Evolutionary conservation across 139 green algal genomes (phyloP), one percentile per base, ranked within the genome.

Genomic region (Chlamydomonas urium): DNA sequence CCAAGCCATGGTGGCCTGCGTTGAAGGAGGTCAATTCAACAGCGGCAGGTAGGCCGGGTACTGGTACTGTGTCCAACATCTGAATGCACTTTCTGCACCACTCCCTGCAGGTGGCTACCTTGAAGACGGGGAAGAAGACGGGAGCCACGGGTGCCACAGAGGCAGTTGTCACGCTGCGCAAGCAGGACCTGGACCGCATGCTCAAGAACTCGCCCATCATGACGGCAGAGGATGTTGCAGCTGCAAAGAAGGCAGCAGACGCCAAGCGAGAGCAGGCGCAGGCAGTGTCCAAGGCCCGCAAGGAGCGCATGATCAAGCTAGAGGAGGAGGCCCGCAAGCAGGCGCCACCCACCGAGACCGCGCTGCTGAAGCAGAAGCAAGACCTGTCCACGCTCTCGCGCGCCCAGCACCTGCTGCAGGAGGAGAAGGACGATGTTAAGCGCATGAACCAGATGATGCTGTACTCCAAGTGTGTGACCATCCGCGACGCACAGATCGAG

Each of bases 381-480:
- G 83, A 91, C 63, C 50, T 74, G 28, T 73, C 79, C n/a, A 86
- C 78, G 6, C 73, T 81, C 24, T 75, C 61, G 1, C 75, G 79
- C 1, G 87, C 89, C 14, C 56, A 81, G 17, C 61, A 85, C 26
- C 65, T 87, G 34, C 31, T 91, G 56, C 77, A 92, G 72, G 85
- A 93, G 78, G 85, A 94, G 79, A 74, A 92, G 75, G 87, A 91
- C 5, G 85, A 93, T 2, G 88, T 93, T 33, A 96, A 96, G 83
- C 74, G 82, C 73, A 97, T 97, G 92, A 97, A 95, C 77, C 79
- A 91, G 72, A 97, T 96, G 88, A 79, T 95, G 76, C 86, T 91
- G 17, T 95, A 94, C 83, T 83, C 83, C 70, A 93, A 94, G 75
- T 96, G 90, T 70, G 89, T 93, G 3, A 91, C 87, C 21, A 89